These are phyloP conservation scores for Phragmites australis DNA, from an alignment of 176 grass and related monocot species.

Conservation along the genomic window DNA sequence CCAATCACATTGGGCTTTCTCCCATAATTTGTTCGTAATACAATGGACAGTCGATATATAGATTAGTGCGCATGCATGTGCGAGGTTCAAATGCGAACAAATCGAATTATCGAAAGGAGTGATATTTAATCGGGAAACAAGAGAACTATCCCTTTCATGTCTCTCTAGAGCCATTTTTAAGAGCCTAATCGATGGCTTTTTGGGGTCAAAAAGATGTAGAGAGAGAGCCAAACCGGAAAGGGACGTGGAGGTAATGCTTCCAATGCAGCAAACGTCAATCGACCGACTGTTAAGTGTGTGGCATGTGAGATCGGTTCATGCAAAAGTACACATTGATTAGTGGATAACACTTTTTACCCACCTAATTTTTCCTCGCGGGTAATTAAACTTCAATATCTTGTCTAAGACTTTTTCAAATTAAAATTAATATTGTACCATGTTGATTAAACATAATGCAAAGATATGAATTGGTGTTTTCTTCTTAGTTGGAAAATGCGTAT, in stretches of 20 bases:
- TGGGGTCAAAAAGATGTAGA: constrained; percentile 41
- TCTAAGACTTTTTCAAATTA: constrained; percentile 18
- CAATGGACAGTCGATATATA: constrained; percentile 44
- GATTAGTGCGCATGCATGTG: constrained; percentile 61
- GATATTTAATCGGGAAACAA: constrained; percentile 49
- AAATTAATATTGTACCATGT: background rate
- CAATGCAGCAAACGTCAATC: constrained; percentile 41
- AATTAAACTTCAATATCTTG: constrained; percentile 43
- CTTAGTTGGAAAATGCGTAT: background rate
- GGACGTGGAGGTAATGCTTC: constrained; percentile 39
- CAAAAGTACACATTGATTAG: constrained; percentile 35
- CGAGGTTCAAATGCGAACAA: constrained; percentile 58
- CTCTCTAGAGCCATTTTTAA: constrained; percentile 60
- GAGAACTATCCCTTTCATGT: constrained; percentile 66
- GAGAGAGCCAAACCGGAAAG: constrained; percentile 32
- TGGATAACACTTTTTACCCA: constrained; percentile 57
- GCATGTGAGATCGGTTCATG: constrained; percentile 53
- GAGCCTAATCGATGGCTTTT: constrained; percentile 48
- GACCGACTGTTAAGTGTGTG: constrained; percentile 56
- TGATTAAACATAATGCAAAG: background rate
- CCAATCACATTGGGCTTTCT: constrained; percentile 34
- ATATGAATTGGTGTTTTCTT: background rate
- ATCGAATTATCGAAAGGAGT: constrained; percentile 54
- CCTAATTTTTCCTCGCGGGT: constrained; percentile 48
- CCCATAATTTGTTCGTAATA: constrained; percentile 39